Conservation (phyloP, 2,329 filamentous ascomycete genomes). For the Myrmaecium sp. region DNA sequence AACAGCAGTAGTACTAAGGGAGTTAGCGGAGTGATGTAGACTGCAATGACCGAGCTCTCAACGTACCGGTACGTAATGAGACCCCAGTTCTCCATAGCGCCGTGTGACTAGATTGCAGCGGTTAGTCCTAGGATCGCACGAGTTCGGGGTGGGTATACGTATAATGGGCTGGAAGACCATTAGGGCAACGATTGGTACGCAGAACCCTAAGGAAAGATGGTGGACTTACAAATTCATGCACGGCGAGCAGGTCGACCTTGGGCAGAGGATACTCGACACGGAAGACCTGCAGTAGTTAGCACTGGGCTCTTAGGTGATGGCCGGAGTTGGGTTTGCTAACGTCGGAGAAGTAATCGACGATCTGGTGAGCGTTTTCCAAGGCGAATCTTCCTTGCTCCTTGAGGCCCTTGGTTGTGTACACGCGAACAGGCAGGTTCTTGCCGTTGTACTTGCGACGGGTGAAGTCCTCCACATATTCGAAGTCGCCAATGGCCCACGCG, state of each 20-base stretch:
- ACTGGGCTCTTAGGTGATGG: constrained; percentile 1
- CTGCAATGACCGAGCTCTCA: not conserved
- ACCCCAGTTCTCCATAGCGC: constrained; percentile 94
- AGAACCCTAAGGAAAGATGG: constrained; percentile 2
- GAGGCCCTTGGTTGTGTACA: constrained; percentile 90
- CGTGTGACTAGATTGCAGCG: constrained; percentile 35
- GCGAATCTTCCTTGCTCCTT: constrained; percentile 85
- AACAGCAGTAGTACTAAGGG: constrained; percentile 58
- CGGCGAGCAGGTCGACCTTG: constrained; percentile 78
- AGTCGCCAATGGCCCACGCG: constrained; percentile 91
- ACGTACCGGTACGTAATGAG: constrained; percentile 69
- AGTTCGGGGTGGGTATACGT: constrained; percentile 13
- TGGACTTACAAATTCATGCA: constrained; percentile 69
- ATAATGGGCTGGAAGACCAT: constrained; percentile 21
- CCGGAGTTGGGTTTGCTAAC: constrained; percentile 12
- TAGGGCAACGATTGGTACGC: constrained; percentile 1
- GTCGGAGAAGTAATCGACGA: constrained; percentile 93
- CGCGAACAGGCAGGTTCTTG: constrained; percentile 77
- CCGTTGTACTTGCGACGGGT: constrained; percentile 84
- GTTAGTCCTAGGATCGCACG: constrained; percentile 20
- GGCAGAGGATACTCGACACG: constrained; percentile 84
- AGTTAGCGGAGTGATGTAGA: constrained; percentile 3
- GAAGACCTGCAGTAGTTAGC: constrained; percentile 40
- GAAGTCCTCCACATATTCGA: constrained; percentile 86
- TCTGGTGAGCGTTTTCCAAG: constrained; percentile 76